phyloP scores from a whole-genome alignment of 306 rosid genomes.

The Castanopsis chinensis region DNA sequence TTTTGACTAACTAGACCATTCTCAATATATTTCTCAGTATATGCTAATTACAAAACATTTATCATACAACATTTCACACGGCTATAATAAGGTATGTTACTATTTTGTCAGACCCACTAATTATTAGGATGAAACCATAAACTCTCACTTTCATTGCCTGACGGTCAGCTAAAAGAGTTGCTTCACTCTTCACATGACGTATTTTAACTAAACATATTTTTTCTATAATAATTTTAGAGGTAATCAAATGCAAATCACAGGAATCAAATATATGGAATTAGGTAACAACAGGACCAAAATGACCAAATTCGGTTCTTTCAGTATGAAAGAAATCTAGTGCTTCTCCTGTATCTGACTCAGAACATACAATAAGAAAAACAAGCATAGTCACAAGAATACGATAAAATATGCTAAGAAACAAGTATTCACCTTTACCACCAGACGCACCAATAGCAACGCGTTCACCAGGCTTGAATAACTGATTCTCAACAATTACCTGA shows the following conservation, averaged over 20 bases:
- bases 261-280: background rate
- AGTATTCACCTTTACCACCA: slow-evolving; percentile 74
- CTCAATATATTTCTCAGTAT: background rate
- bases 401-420: background rate
- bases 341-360: background rate
- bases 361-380: background rate
- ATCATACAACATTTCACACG: background rate
- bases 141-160: too few species aligned
- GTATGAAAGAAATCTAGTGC: background rate
- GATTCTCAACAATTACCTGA: slow-evolving; percentile 54
- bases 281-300: background rate
- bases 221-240: background rate
- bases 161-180: too few species aligned
- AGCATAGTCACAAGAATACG: background rate
- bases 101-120: background rate
- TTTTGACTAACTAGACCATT: too few species aligned
- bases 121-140: background rate
- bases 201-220: too few species aligned
- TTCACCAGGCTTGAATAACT: slow-evolving; percentile 60
- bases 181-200: too few species aligned
- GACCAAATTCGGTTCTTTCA: background rate
- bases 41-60: background rate
- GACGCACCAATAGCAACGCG: slow-evolving; percentile 91
- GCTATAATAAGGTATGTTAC: background rate
- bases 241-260: background rate